These are phyloP conservation scores for Albizia julibrissin DNA, from an alignment of 306 rosid genomes.

Conservation along the genomic window DNA sequence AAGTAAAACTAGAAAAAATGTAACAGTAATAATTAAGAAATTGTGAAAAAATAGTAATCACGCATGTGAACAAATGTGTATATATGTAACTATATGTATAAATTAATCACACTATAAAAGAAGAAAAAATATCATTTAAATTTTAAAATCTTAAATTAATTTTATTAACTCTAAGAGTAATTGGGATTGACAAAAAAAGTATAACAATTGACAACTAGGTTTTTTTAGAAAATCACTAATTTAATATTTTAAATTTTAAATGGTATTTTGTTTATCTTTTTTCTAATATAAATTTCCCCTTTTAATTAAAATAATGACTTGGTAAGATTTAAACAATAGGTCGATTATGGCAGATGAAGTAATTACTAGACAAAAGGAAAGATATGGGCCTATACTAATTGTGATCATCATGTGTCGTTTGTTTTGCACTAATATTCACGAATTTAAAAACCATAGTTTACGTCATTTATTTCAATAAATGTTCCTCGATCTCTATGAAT, in stretches of 20 bases:
- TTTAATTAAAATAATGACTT: background rate
- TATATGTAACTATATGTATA: background rate
- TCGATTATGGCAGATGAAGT: background rate
- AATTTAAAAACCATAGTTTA: background rate
- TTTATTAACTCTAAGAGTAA: too few relatives aligned
- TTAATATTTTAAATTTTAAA: too few relatives aligned
- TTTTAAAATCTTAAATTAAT: too few relatives aligned
- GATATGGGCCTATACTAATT: background rate
- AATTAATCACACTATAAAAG: background rate
- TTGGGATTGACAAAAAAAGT: too few relatives aligned
- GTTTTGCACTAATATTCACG: background rate
- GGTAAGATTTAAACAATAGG: background rate
- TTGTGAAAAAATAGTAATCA: background rate
- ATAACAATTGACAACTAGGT: too few relatives aligned
- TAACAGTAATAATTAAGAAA: background rate
- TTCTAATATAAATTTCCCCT: background rate
- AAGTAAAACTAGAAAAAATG: background rate
- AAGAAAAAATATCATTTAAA: too few relatives aligned
- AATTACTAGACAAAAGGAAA: background rate
- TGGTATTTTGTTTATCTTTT: too few relatives aligned
- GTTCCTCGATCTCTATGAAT: background rate
- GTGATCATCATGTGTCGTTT: background rate
- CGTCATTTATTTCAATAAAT: background rate
- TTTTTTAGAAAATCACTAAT: too few relatives aligned
- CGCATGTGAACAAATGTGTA: background rate